Evolutionary conservation across 495 filamentous ascomycete species (phyloP), one percentile per base, ranked within the genome.

Genomic region (Hypoxylon trugodes): DNA sequence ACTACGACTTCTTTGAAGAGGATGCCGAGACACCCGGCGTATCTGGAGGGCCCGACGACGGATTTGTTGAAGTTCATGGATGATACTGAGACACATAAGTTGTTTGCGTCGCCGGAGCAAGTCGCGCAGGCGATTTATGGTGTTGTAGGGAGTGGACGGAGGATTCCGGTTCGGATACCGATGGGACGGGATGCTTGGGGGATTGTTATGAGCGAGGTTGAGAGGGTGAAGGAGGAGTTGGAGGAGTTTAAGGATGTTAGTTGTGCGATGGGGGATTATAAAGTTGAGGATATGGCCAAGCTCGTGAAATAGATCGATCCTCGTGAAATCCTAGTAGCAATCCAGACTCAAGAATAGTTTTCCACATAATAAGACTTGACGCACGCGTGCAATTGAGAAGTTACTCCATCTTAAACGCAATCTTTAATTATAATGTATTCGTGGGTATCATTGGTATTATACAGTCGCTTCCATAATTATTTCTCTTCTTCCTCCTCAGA

Each of bases 401-500:
- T n/a, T n/a, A n/a, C n/a, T n/a, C n/a, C n/a, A n/a, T 38, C 4
- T 42, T 18, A 13, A 16, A 8, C 21, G n/a, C 8, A n/a, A 42
- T 13, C 36, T 13, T 26, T 1, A 16, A 10, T 36, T 4, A 13
- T 50, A 16, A 18, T 33, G 16, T 24, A 30, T 45, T 52, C 24
- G 32, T 52, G 47, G 57, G 38, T 61, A 58, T 61, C 52, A 37
- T 59, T 18, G 15, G 13, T 40, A 13, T 33, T n/a, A 22, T 18
- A 3, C 13, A 1, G 8, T 52, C 6, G 7, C 9, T 15, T 38
- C 15, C 35, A 46, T 56, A 50, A 49, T 63, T 53, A 22, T 28
- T 43, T 13, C n/a, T 49, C 72, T 10, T 72, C 67, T 24, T 76
- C 86, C 18, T 90, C 88, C 0, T 88, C 88, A 42, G 90, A 87